A percentile compares a stretch with the other conserved stretches of the same genome.
Evolutionary conservation across 441 rosid species (phyloP).

Genomic region (Corymbia calophylla): DNA sequence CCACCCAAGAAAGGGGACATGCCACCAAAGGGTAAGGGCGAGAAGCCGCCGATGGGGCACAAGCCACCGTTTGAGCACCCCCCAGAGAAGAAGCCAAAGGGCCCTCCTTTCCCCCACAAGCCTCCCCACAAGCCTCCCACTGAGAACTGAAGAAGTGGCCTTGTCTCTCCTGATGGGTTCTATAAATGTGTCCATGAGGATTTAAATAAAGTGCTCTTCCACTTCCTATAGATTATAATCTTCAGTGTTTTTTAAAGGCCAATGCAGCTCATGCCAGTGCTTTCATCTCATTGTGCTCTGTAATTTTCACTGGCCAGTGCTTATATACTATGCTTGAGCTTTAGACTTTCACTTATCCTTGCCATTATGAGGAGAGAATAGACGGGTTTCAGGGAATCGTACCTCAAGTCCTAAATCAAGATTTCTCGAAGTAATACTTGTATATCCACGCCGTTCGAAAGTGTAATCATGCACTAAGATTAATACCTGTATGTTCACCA

Average conservation of each 20-base stretch:
- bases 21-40: neutral
- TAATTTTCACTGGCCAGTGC: neutral
- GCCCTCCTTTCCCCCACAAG: neutral
- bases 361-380: neutral
- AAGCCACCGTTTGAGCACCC: neutral
- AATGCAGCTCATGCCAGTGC: neutral
- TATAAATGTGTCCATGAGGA: neutral
- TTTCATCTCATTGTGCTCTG: neutral
- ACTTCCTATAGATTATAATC: neutral
- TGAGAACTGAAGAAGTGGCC: neutral
- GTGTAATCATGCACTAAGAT: neutral
- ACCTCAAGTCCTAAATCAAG: neutral
- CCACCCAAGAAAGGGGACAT: neutral
- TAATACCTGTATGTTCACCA: neutral
- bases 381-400: neutral
- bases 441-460: neutral
- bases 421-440: neutral
- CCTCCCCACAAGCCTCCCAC: neutral
- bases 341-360: neutral
- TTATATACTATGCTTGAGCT: neutral
- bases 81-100: constrained; percentile 5
- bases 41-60: neutral
- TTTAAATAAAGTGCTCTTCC: neutral
- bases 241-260: neutral
- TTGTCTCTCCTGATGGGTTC: neutral